These are phyloP conservation scores for Fusarium denticulatum DNA, from an alignment of 2,329 filamentous ascomycete species.

Conservation along the genomic window DNA sequence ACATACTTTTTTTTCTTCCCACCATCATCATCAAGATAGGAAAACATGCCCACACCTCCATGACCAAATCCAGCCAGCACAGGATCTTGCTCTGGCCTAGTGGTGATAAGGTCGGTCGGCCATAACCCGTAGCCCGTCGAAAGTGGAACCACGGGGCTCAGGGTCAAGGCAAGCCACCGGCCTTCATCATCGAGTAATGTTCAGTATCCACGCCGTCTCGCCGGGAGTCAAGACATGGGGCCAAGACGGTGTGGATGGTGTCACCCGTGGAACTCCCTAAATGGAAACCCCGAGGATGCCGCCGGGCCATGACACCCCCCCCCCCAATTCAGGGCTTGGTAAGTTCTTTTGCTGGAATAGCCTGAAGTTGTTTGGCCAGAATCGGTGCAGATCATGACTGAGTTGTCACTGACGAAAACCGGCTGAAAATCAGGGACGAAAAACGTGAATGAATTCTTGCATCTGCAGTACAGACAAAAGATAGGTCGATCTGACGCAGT, in stretches of 20 bases:
- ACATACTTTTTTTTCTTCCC: not conserved
- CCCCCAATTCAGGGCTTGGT: slow-evolving; percentile 2
- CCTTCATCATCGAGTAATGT: slow-evolving; percentile 25
- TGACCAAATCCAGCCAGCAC: not conserved
- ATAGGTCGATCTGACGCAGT: slow-evolving; percentile 18
- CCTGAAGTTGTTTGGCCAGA: not conserved
- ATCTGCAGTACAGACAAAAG: not conserved
- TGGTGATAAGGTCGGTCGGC: slow-evolving; percentile 11
- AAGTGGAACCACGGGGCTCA: slow-evolving; percentile 37
- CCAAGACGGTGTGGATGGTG: slow-evolving; percentile 33
- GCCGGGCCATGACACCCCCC: slow-evolving; percentile 11
- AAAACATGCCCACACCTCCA: slow-evolving; percentile 5
- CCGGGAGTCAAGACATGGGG: slow-evolving; percentile 19
- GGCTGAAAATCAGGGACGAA: not conserved
- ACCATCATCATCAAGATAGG: not conserved
- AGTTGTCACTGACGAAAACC: not conserved
- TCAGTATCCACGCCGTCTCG: slow-evolving; percentile 22
- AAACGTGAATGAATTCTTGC: not conserved
- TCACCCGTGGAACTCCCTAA: slow-evolving; percentile 35
- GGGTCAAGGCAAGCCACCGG: slow-evolving; percentile 36
- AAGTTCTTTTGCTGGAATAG: not conserved
- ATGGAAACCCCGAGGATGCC: slow-evolving; percentile 40
- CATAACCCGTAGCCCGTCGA: slow-evolving; percentile 15
- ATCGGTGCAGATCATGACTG: slow-evolving; percentile 21
- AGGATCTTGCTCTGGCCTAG: not conserved